These are phyloP conservation scores for Pulveroboletus sp. DNA, from an alignment of 768 basidiomycete species.

Conservation along the genomic window DNA sequence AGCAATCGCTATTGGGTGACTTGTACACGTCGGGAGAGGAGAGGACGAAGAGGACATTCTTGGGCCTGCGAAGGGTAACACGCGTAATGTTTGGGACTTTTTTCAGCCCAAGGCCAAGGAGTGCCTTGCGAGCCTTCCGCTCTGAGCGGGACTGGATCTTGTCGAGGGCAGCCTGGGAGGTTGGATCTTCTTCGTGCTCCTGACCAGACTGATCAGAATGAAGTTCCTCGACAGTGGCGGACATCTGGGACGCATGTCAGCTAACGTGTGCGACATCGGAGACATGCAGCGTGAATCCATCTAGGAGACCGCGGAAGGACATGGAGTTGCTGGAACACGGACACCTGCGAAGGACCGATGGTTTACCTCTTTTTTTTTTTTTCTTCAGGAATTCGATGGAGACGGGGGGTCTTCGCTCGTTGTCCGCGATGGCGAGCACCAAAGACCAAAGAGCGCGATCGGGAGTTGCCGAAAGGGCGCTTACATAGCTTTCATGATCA, in stretches of 20 bases:
- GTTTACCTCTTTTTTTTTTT: conserved; percentile 19
- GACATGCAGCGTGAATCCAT: conserved; percentile 27
- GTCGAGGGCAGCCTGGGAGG: conserved; percentile 77
- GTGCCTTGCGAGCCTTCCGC: conserved; percentile 92
- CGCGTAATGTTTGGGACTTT: conserved; percentile 90
- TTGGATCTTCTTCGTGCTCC: conserved; percentile 76
- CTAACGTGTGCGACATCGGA: conserved; percentile 29
- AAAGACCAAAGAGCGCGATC: conserved; percentile 10
- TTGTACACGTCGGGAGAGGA: conserved; percentile 96
- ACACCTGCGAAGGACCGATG: not conserved
- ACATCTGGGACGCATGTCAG: conserved; percentile 49
- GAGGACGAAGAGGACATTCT: conserved; percentile 94
- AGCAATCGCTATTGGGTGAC: conserved; percentile 94
- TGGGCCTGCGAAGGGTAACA: conserved; percentile 90
- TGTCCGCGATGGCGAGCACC: conserved; percentile 32
- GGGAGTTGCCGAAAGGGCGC: conserved; percentile 27
- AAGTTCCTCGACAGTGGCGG: conserved; percentile 75
- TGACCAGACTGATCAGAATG: conserved; percentile 75
- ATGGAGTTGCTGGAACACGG: not conserved
- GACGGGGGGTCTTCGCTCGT: conserved; percentile 29
- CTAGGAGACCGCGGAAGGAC: not conserved
- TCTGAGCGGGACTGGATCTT: conserved; percentile 94
- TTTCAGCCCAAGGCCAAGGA: conserved; percentile 87
- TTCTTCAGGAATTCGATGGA: conserved; percentile 5
- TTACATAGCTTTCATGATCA: not conserved